Conservation (phyloP, 1,139 yeast species). For the Eremothecium gossypii region DNA sequence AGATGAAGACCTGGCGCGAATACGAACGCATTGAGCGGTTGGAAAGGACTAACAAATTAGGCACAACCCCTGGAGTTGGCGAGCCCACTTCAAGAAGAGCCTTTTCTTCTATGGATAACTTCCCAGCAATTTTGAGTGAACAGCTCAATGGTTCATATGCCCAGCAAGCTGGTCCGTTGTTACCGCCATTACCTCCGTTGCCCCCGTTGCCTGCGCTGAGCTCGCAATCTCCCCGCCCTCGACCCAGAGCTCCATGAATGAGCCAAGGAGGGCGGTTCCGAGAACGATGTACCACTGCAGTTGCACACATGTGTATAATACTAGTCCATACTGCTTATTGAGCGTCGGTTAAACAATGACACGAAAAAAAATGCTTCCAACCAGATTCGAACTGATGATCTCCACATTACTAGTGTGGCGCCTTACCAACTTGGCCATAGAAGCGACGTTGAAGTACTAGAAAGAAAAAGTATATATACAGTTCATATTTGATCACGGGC, state of each 20-base stretch:
- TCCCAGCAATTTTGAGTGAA: not conserved
- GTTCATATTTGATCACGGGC: no score
- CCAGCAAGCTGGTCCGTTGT: not conserved
- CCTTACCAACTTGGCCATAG: slow-evolving; percentile 18
- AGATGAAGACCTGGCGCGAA: slow-evolving; percentile 91
- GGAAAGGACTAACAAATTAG: slow-evolving; percentile 20
- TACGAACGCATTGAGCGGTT: slow-evolving; percentile 56
- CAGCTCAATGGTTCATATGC: not conserved
- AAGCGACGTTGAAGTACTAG: slow-evolving; percentile 4
- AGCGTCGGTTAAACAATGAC: not conserved
- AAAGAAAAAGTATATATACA: no score
- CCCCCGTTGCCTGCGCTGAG: no score
- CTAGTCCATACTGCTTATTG: not conserved
- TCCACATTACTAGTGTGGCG: slow-evolving; percentile 18
- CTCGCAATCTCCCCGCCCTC: not conserved
- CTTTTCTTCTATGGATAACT: not conserved
- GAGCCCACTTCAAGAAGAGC: not conserved
- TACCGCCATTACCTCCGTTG: not conserved
- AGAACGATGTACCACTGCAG: not conserved
- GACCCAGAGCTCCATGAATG: not conserved
- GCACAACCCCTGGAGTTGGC: not conserved
- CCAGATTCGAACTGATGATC: slow-evolving; percentile 17
- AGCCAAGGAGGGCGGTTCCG: not conserved
- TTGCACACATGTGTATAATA: not conserved
- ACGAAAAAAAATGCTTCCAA: slow-evolving; percentile 11